phyloP scores from a whole-genome alignment of 257 asterid species.

The Rhazya stricta region DNA sequence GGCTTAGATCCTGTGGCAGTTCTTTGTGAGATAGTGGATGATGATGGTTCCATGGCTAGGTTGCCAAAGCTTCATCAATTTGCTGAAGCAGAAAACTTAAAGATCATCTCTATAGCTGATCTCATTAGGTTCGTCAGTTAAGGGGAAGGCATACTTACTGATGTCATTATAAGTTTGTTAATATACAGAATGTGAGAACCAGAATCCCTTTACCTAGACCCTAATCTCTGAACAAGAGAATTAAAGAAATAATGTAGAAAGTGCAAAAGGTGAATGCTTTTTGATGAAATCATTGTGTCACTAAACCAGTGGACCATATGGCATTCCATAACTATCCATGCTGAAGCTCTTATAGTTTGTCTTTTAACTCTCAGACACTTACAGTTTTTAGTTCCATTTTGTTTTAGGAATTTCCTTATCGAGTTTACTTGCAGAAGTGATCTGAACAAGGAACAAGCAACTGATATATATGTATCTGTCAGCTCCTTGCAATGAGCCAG shows the following conservation, averaged over 20 bases:
- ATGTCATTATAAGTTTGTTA: neutral
- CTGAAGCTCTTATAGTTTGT: neutral
- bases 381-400: neutral
- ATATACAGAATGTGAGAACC: neutral
- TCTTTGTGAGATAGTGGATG: slow-evolving; percentile 29
- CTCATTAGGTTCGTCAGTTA: slow-evolving; percentile 18
- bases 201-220: neutral
- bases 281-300: neutral
- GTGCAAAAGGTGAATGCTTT: neutral
- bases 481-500: neutral
- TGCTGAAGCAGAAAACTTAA: slow-evolving; percentile 19
- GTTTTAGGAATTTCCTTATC: neutral
- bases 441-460: neutral
- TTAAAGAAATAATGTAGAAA: neutral
- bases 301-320: neutral
- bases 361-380: neutral
- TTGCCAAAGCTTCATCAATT: slow-evolving; percentile 25
- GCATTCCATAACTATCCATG: neutral
- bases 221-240: neutral
- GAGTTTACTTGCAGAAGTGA: neutral
- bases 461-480: neutral
- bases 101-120: slow-evolving; percentile 27
- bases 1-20: slow-evolving; percentile 27
- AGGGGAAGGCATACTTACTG: neutral
- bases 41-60: slow-evolving; percentile 30